Evolutionary conservation across 768 basidiomycete species (phyloP).

Genomic region (Trametopsis cervina): DNA sequence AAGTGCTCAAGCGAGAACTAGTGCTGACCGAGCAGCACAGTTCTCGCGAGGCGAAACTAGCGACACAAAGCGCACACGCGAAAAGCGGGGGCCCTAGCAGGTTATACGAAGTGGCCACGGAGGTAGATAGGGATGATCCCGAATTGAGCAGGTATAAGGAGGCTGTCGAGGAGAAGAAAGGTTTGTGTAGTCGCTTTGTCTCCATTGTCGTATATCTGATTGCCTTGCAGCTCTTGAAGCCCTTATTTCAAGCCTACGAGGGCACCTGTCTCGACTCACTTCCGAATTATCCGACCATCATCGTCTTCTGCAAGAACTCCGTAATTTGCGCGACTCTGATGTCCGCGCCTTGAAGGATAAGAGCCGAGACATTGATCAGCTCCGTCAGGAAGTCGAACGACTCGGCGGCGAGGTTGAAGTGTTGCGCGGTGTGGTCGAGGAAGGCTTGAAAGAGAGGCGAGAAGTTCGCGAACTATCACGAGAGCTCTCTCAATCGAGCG

Average conservation of each 20-base stretch:
- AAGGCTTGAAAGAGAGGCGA: conserved; percentile 72
- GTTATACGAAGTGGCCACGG: conserved; percentile 6
- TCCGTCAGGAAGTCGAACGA: conserved; percentile 72
- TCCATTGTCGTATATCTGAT: conserved; percentile 7
- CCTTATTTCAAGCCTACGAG: conserved; percentile 63
- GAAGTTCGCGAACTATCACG: conserved; percentile 38
- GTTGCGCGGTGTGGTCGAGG: conserved; percentile 80
- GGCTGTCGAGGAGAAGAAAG: conserved; percentile 85
- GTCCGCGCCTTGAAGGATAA: conserved; percentile 50
- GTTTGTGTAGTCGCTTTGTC: conserved; percentile 31
- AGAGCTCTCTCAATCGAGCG: conserved; percentile 6
- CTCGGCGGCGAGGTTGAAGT: conserved; percentile 83
- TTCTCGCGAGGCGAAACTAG: background rate
- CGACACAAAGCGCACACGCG: background rate
- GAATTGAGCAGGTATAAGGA: conserved; percentile 51
- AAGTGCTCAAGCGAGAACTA: conserved; percentile 53
- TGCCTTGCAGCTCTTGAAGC: conserved; percentile 63
- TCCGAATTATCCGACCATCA: conserved; percentile 75
- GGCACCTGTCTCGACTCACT: conserved; percentile 73
- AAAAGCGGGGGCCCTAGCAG: background rate
- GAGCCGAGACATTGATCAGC: conserved; percentile 54
- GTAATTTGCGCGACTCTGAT: conserved; percentile 57
- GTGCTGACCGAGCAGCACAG: conserved; percentile 30
- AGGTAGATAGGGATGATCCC: conserved; percentile 11
- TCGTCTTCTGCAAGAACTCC: conserved; percentile 58